Evolutionary conservation across 495 filamentous ascomycete species (phyloP).

Genomic region (Podospora conica): DNA sequence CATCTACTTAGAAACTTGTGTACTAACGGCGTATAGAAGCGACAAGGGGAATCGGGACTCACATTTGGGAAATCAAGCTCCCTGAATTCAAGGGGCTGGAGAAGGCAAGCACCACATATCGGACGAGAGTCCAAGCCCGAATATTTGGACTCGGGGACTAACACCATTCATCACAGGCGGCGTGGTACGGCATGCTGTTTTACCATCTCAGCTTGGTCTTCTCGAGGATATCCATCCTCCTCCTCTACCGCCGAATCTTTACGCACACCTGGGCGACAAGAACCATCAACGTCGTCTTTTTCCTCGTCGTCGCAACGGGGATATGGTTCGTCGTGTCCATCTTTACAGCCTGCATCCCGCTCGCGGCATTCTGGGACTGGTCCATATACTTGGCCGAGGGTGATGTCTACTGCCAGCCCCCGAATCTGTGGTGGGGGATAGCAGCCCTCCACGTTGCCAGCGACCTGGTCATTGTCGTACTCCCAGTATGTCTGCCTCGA

Average conservation of each 20-base stretch:
- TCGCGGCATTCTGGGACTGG: slow-evolving; percentile 30
- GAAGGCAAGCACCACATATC: slow-evolving; percentile 3
- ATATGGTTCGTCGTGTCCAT: slow-evolving; percentile 24
- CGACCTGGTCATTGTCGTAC: slow-evolving; percentile 24
- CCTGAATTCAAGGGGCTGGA: slow-evolving; percentile 15
- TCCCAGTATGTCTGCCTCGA: slow-evolving; percentile 16
- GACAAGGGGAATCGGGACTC: slow-evolving; percentile 20
- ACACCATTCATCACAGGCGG: slow-evolving; percentile 6
- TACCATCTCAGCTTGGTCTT: slow-evolving; percentile 26
- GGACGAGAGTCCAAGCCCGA: background rate
- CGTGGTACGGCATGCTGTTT: slow-evolving; percentile 26
- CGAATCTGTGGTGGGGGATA: slow-evolving; percentile 27
- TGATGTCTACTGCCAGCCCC: slow-evolving; percentile 25
- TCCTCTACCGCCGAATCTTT: slow-evolving; percentile 29
- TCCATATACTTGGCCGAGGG: slow-evolving; percentile 10
- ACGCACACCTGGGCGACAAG: slow-evolving; percentile 24
- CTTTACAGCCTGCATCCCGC: slow-evolving; percentile 26
- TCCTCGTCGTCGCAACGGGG: slow-evolving; percentile 18
- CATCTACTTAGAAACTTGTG: background rate
- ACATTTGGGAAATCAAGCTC: slow-evolving; percentile 20
- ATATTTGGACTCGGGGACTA: background rate
- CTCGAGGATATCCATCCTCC: slow-evolving; percentile 26
- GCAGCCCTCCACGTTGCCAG: slow-evolving; percentile 20
- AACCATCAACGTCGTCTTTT: slow-evolving; percentile 19
- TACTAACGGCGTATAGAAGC: slow-evolving; percentile 13